Percentiles rank a stretch among this genome's conserved stretches.
phyloP scores from a whole-genome alignment of 2,329 filamentous ascomycete genomes.

The Fusarium denticulatum region DNA sequence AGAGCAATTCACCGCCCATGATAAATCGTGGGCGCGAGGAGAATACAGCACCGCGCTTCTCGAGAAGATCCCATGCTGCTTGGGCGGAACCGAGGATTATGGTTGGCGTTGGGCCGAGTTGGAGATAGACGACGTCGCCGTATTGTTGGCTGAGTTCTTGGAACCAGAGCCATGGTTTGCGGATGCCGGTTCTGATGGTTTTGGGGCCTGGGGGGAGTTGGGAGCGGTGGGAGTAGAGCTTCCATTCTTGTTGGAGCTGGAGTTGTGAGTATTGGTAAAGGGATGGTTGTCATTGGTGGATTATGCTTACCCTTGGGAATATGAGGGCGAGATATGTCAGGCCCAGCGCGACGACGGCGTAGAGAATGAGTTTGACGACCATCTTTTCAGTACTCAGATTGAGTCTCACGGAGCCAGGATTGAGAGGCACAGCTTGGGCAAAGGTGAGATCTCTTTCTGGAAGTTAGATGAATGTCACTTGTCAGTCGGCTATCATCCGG shows the following conservation, averaged over 20 bases:
- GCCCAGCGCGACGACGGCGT: not conserved
- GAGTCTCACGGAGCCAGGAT: too few relatives aligned
- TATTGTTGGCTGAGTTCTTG: slow-evolving; percentile 50
- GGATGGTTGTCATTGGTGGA: not conserved
- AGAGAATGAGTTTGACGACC: slow-evolving; percentile 14
- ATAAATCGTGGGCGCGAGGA: slow-evolving; percentile 58
- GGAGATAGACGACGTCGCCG: slow-evolving; percentile 55
- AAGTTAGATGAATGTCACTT: not conserved
- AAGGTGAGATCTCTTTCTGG: not conserved
- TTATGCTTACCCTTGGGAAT: slow-evolving; percentile 28
- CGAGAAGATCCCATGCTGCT: slow-evolving; percentile 56
- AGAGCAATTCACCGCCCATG: slow-evolving; percentile 56
- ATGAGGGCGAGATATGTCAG: slow-evolving; percentile 26
- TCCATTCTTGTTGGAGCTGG: slow-evolving; percentile 52
- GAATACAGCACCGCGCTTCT: slow-evolving; percentile 55
- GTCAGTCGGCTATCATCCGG: not conserved
- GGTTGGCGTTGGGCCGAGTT: slow-evolving; percentile 54
- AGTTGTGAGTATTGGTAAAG: not conserved
- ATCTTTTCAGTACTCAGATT: not conserved
- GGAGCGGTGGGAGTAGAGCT: slow-evolving; percentile 50
- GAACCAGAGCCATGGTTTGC: slow-evolving; percentile 57
- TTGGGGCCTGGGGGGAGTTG: slow-evolving; percentile 53
- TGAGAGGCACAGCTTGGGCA: not conserved
- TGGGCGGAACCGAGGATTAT: slow-evolving; percentile 55
- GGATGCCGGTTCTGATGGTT: slow-evolving; percentile 50